phyloP scores from a whole-genome alignment of 176 grass and related monocot genomes.

The Elaeis guineensis region DNA sequence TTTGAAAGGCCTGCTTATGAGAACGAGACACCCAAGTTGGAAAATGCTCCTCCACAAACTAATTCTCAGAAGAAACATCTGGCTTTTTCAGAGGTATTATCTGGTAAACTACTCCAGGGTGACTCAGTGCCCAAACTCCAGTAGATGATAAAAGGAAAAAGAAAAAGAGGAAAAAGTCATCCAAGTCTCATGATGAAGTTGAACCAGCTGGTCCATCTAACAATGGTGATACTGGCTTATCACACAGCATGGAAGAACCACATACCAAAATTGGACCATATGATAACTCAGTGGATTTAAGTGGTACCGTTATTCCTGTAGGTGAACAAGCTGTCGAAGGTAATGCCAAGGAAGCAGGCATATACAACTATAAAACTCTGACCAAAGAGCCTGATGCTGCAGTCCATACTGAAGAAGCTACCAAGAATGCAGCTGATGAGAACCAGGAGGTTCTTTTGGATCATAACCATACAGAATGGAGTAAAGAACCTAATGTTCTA shows the following conservation, averaged over 20 bases:
- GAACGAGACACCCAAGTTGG: conserved; percentile 16
- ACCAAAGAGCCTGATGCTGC: conserved; percentile 18
- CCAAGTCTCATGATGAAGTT: conserved; percentile 28
- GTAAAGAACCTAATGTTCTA: conserved; percentile 11
- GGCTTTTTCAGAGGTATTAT: conserved; percentile 9
- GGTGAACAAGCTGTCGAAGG: conserved; percentile 17
- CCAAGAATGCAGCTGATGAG: not conserved
- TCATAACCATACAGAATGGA: conserved; percentile 6
- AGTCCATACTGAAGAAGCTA: not conserved
- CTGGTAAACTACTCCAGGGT: not conserved
- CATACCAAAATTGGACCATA: not conserved
- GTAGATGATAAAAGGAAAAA: conserved; percentile 44
- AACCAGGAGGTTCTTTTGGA: not conserved
- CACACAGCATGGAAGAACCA: not conserved
- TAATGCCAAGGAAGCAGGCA: conserved; percentile 23
- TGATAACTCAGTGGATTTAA: conserved; percentile 17
- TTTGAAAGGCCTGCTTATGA: not conserved
- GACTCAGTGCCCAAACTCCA: conserved; percentile 3
- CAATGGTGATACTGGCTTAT: not conserved
- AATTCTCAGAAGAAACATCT: not conserved
- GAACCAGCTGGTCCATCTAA: conserved; percentile 21
- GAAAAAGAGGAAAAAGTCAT: conserved; percentile 31
- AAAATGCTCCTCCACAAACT: not conserved
- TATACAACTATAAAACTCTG: conserved; percentile 18
- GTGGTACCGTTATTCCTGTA: conserved; percentile 12